Evolutionary conservation across 495 filamentous ascomycete species (phyloP).

Genomic region (Podospora anserina): DNA sequence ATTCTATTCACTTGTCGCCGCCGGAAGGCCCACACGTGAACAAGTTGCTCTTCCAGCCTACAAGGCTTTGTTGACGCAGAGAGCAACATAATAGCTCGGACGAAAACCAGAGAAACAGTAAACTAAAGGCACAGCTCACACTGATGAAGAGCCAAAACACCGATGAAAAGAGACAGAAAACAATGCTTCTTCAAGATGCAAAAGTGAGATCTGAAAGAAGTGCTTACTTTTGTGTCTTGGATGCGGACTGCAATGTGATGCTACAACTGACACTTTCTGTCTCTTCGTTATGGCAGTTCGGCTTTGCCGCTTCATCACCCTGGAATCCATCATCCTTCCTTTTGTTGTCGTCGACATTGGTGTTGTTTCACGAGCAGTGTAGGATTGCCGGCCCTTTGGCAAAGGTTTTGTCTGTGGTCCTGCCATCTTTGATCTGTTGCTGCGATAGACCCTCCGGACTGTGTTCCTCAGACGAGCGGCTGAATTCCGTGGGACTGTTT

Average conservation of each 20-base stretch:
- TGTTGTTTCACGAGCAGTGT: neutral
- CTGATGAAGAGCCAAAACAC: neutral
- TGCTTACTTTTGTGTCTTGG: neutral
- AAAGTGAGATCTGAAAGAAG: neutral
- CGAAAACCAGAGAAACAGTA: neutral
- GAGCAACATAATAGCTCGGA: neutral
- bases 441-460: neutral
- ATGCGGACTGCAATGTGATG: neutral
- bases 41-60: neutral
- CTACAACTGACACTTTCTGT: neutral
- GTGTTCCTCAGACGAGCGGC: neutral
- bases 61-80: neutral
- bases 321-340: neutral
- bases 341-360: neutral
- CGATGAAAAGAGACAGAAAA: neutral
- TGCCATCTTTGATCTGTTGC: neutral
- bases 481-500: neutral
- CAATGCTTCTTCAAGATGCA: neutral
- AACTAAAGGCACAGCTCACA: neutral
- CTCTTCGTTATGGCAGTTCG: neutral
- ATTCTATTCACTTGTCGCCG: neutral
- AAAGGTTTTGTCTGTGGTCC: neutral
- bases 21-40: neutral
- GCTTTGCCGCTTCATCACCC: neutral
- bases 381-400: neutral